Base-by-base conservation (phyloP, 179 eudicot genomes). In the Silene vulgaris region DNA sequence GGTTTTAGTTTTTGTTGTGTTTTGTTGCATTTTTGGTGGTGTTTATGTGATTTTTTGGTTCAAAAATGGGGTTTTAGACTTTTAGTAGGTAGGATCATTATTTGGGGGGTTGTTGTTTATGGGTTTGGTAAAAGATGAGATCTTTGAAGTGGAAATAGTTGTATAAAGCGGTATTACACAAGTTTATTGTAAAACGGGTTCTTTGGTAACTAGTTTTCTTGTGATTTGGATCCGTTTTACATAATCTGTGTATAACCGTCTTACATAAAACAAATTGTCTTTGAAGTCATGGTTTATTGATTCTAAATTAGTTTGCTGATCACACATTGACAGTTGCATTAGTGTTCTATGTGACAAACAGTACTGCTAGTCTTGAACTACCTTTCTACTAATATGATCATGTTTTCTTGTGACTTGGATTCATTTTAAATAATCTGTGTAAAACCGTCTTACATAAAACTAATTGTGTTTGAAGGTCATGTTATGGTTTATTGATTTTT, bases 81-180 rank as follows among this genome's bases (percentile, higher is more conserved):
- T n/a, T n/a, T 69, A 61, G 16, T 6, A 65, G 23, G 69, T 67
- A 26, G 17, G 72, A 32, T n/a, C 50, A 29, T 70, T 7, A 37
- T 16, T 77, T 77, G 48, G 48, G 48, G 48, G 7, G 48, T 40
- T 40, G 8, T 57, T 35, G 13, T 35, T 35, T 28, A 69, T 11
- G 54, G 73, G 72, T 68, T 74, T 13, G 37, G 20, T 16, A 50
- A 60, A 78, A 81, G 77, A 75, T 78, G 60, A n/a, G 64, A 74
- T 75, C 77, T 81, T 78, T 75, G 54, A 12, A 68, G 57, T 78
- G 2, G 48, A 40, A 40, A 40, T 40, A 40, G 12, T 40, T 40
- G 11, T 40, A 40, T 40, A 40, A 40, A 12, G 8, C 48, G 11
- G 11, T 8, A 1, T 40, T 40, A 40, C 12, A 40, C 48, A 8